Evolutionary conservation across 1,139 yeast genomes (phyloP).

Genomic region (Suzukiozyma palmioleophila): DNA sequence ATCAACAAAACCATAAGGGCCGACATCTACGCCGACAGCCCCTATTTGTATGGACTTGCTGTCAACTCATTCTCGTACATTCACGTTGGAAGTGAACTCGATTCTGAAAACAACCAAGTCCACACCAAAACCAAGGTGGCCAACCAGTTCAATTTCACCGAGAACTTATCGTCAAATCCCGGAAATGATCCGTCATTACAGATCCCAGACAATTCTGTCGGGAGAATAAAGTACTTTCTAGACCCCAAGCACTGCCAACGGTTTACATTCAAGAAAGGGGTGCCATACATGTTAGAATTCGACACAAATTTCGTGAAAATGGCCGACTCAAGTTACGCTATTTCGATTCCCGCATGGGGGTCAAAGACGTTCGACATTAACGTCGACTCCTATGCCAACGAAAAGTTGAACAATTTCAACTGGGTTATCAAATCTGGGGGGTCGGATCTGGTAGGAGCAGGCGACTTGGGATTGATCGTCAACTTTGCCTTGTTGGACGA

Average conservation of each 20-base stretch:
- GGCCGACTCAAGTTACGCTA: conserved; percentile 38
- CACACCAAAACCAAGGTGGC: not conserved
- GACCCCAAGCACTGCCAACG: conserved; percentile 24
- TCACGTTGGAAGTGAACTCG: not conserved
- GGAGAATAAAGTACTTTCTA: conserved; percentile 32
- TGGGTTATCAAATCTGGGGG: conserved; percentile 42
- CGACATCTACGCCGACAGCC: conserved; percentile 55
- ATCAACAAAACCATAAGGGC: conserved; percentile 64
- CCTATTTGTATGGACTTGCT: conserved; percentile 62
- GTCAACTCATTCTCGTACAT: conserved; percentile 51
- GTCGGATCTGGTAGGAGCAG: conserved; percentile 33
- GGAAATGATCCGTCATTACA: conserved; percentile 16
- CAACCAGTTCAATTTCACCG: not conserved
- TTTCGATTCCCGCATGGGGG: conserved; percentile 38
- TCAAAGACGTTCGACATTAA: conserved; percentile 37
- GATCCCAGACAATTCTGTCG: conserved; percentile 27
- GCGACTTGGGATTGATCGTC: conserved; percentile 33
- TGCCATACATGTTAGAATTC: conserved; percentile 29
- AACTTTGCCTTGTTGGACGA: conserved; percentile 40
- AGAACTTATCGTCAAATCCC: not conserved
- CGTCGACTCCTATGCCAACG: conserved; percentile 39
- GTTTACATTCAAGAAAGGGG: conserved; percentile 24
- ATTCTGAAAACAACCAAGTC: not conserved
- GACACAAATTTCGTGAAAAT: conserved; percentile 40
- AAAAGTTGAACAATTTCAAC: conserved; percentile 39